phyloP scores from a whole-genome alignment of 108 stramenopile species.

The Nitzschia sp. region DNA sequence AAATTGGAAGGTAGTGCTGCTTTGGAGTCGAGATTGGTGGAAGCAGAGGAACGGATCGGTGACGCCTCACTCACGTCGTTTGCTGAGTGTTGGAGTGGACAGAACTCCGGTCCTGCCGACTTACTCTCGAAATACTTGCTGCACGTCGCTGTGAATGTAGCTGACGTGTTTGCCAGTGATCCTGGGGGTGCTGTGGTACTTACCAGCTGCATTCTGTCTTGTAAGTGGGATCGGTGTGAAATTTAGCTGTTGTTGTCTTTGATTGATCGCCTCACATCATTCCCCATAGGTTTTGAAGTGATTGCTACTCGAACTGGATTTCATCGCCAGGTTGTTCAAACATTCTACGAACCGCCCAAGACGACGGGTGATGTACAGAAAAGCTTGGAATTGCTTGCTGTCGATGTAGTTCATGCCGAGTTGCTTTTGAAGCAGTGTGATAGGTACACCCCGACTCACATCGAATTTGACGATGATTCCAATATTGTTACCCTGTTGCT shows the following conservation, averaged over 20 bases:
- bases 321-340: slow-evolving; percentile 10
- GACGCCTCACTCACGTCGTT: slow-evolving; percentile 49
- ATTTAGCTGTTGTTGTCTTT: background rate
- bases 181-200: slow-evolving; percentile 43
- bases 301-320: slow-evolving; percentile 21
- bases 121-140: slow-evolving; percentile 51
- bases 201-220: slow-evolving; percentile 52
- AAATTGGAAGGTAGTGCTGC: background rate
- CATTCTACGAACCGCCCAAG: slow-evolving; percentile 21
- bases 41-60: slow-evolving; percentile 33
- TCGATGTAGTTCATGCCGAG: slow-evolving; percentile 74
- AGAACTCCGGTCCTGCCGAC: slow-evolving; percentile 64
- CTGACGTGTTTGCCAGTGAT: slow-evolving; percentile 56
- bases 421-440: slow-evolving; percentile 67
- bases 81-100: slow-evolving; percentile 37
- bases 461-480: slow-evolving; percentile 53
- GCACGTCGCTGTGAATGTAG: slow-evolving; percentile 58
- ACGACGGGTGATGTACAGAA: background rate
- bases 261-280: background rate
- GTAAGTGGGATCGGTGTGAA: slow-evolving; percentile 20
- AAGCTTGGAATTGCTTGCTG: slow-evolving; percentile 48
- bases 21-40: background rate
- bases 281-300: slow-evolving; percentile 14
- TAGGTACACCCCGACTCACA: slow-evolving; percentile 28
- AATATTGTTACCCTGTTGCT: slow-evolving; percentile 47